Evolutionary conservation across 1,284 basidiomycete genomes (phyloP), one percentile per base, ranked within the genome.

Genomic region (Ustilago hordei): DNA sequence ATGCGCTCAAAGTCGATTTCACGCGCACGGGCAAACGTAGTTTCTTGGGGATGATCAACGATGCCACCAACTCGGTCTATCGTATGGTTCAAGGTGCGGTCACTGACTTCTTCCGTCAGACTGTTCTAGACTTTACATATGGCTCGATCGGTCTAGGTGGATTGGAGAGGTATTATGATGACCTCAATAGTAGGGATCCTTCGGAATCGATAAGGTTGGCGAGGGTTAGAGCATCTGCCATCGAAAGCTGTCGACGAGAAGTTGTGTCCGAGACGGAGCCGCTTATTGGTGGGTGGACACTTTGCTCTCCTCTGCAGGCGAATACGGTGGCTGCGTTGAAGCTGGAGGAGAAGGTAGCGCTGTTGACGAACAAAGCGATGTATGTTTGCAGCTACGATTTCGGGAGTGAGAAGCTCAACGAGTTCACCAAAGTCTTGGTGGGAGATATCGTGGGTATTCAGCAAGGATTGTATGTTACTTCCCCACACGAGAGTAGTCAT

Each of bases 1-100:
- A 93, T 57, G 94, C 94, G 19, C 88, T 98, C 56, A 98, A 98
- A 91, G 94, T 95, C n/a, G 95, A 97, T 87, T 98, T 95, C 83
- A 96, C 95, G 0, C 60, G 82, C 3, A 98, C 95, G 0, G 96
- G 96, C 35, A 96, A 94, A 87, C 91, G 96, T 23, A 95, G 98
- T 85, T 88, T 97, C 32, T 90, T 90, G 43, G 96, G 96, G 2
- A 90, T 98, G 88, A 81, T 83, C 59, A 76, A 81, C 65, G 82
- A 83, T 56, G 82, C 82, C 1, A 82, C 82, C 31, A 78, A 77
- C 56, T 78, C 75, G 13, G 81, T 82, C 15, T 82, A 81, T 48
- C 69, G 80, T 12, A 78, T 81, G 75, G 65, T 48, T 31, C 66
- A 65, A 66, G 54, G 71, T 90, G 93, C 82, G 91, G 86, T 91